Evolutionary conservation across 257 asterid species (phyloP).

Genomic region (Nicotiana attenuata): DNA sequence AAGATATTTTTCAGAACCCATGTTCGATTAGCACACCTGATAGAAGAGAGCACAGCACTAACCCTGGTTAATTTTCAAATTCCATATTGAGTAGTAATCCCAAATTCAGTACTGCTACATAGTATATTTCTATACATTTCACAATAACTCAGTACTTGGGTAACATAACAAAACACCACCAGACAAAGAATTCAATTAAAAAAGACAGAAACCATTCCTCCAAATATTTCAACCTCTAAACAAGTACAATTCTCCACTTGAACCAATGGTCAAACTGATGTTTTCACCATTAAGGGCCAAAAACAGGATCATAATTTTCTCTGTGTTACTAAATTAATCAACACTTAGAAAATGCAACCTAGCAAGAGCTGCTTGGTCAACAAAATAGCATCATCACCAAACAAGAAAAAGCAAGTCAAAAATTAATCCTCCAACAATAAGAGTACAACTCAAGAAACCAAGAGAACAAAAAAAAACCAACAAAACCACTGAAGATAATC

Average conservation of each 20-base stretch:
- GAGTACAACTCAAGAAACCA: not conserved
- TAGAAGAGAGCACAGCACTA: not conserved
- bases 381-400: not conserved
- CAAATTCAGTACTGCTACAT: not conserved
- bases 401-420: not conserved
- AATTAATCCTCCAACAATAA: not conserved
- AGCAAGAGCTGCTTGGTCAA: not conserved
- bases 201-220: not conserved
- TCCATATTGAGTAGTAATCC: not conserved
- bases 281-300: not conserved
- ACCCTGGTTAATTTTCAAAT: constrained; percentile 23
- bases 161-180: not conserved
- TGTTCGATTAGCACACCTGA: constrained; percentile 20
- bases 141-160: not conserved
- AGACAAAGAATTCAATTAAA: not conserved
- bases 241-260: not conserved
- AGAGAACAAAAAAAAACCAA: too few species aligned
- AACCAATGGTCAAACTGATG: not conserved
- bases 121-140: not conserved
- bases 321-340: not conserved
- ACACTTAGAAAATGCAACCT: not conserved
- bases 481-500: not conserved
- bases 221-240: not conserved
- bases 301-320: not conserved
- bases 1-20: constrained; percentile 41